phyloP scores from a whole-genome alignment of 345 rosid species.

The Camelina hispida region DNA sequence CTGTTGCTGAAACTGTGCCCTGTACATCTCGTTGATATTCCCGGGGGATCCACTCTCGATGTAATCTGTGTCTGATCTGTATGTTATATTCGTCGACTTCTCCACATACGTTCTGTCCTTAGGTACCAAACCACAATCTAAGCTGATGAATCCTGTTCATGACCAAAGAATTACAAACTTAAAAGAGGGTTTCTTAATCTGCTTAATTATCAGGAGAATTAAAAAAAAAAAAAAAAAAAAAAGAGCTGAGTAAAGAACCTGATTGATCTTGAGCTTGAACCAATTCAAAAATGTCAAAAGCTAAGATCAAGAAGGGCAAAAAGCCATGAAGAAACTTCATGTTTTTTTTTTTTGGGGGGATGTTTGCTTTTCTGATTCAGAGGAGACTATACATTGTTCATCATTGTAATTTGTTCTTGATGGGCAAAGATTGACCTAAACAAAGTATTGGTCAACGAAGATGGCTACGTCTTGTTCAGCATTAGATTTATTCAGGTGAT shows the following conservation, averaged over 20 bases:
- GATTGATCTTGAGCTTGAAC: constrained; percentile 42
- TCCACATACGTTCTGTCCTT: constrained; percentile 1
- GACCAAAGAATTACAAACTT: not conserved
- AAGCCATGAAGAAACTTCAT: constrained; percentile 25
- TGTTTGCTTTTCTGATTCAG: not conserved
- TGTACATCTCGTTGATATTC: constrained; percentile 22
- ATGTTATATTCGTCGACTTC: constrained; percentile 33
- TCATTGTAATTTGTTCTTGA: constrained; percentile 18
- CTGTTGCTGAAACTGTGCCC: constrained; percentile 30
- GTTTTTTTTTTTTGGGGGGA: too few species aligned
- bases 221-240: not conserved
- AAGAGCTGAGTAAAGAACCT: constrained; percentile 31
- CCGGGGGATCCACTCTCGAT: constrained; percentile 5
- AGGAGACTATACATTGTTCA: constrained; percentile 3
- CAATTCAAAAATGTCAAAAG: constrained; percentile 10
- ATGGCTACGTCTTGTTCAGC: constrained; percentile 20
- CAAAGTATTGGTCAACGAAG: constrained; percentile 33
- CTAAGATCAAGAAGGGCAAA: constrained; percentile 16
- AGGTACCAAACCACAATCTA: constrained; percentile 42
- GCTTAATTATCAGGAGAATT: not conserved
- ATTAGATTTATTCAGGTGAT: constrained; percentile 32
- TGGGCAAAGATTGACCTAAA: constrained; percentile 3
- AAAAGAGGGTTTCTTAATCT: not conserved
- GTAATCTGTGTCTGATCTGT: constrained; percentile 34
- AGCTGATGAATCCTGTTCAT: constrained; percentile 44